These are phyloP conservation scores for Aspergillus heteromorphus DNA, from an alignment of 495 filamentous ascomycete genomes.

Conservation along the genomic window DNA sequence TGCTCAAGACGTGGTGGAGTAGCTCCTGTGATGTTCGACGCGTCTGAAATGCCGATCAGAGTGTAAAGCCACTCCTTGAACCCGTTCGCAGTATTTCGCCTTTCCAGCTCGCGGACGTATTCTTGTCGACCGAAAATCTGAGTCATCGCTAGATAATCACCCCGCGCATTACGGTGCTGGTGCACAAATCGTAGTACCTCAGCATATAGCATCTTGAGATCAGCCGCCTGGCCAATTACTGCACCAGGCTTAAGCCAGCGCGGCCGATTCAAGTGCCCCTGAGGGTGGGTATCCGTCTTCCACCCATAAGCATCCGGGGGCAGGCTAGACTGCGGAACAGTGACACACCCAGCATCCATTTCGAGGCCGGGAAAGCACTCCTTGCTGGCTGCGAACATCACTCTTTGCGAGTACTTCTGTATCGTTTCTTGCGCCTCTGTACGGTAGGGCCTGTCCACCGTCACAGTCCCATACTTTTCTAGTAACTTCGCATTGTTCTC, in stretches of 20 bases:
- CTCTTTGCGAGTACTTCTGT: conserved; percentile 49
- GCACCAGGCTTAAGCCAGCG: conserved; percentile 48
- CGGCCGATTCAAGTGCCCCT: conserved; percentile 41
- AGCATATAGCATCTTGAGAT: conserved; percentile 48
- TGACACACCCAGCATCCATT: conserved; percentile 46
- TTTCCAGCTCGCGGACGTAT: conserved; percentile 47
- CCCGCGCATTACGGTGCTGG: conserved; percentile 27
- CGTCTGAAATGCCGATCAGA: conserved; percentile 40
- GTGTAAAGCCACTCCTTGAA: conserved; percentile 44
- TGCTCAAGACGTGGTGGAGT: conserved; percentile 29
- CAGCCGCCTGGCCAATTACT: conserved; percentile 47
- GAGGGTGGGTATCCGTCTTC: conserved; percentile 42
- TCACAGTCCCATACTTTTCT: conserved; percentile 43
- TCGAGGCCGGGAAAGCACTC: conserved; percentile 43
- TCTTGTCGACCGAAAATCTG: conserved; percentile 57
- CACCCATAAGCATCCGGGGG: conserved; percentile 54
- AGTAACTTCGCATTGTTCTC: conserved; percentile 45
- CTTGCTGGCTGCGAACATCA: conserved; percentile 59
- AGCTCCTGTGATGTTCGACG: conserved; percentile 42
- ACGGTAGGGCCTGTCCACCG: conserved; percentile 20
- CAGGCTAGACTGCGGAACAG: conserved; percentile 50
- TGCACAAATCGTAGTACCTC: conserved; percentile 40
- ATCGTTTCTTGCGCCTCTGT: conserved; percentile 25
- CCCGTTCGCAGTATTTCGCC: conserved; percentile 30
- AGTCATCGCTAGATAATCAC: conserved; percentile 48